Evolutionary conservation across 345 rosid species (phyloP), one percentile per base, ranked within the genome.

Genomic region (Hibiscus trionum): DNA sequence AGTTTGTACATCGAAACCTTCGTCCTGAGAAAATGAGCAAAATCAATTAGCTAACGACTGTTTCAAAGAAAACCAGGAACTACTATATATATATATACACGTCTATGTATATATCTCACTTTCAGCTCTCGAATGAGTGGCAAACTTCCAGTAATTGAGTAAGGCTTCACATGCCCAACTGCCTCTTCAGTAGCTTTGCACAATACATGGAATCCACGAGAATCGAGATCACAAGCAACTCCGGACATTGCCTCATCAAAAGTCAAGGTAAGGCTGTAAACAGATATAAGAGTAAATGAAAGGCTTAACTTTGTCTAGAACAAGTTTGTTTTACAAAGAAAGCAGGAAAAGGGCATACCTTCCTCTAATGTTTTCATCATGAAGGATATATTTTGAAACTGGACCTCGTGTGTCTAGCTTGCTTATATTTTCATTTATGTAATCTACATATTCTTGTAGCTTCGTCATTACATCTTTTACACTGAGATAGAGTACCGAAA

Each of bases 1-100:
- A 69, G 93, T 93, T 80, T 93, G 99, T 77, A 95, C 98, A 78
- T 93, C 99, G 42, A 93, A 96, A 27, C 97, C 99, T 86, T 91
- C 93, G 33, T 96, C 91, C 99, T 96, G 77, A 79, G 15, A 69
- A 47, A 29, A 76, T 26, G 70, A 73, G 7, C 64, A 61, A 61
- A 61, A 11, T 4, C 0, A 10, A 24, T 56, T 53, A 71, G 67
- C 26, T 3, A 65, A 61, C 47, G 17, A 52, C 21, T 10, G 62
- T 47, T 27, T 21, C 60, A 15, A 49, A 61, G 4, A 27, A 16
- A 35, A 21, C 60, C 5, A n/a, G 11, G 5, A 37, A 53, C 17
- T 53, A 55, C 67, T 70, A 58, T 33, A 11, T 21, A 21, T 21
- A 73, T 56, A 77, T 50, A 50, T 50, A 6, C 6, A 5, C 1